phyloP scores from a whole-genome alignment of 768 basidiomycete species.

The Naganishia vishniacii region DNA sequence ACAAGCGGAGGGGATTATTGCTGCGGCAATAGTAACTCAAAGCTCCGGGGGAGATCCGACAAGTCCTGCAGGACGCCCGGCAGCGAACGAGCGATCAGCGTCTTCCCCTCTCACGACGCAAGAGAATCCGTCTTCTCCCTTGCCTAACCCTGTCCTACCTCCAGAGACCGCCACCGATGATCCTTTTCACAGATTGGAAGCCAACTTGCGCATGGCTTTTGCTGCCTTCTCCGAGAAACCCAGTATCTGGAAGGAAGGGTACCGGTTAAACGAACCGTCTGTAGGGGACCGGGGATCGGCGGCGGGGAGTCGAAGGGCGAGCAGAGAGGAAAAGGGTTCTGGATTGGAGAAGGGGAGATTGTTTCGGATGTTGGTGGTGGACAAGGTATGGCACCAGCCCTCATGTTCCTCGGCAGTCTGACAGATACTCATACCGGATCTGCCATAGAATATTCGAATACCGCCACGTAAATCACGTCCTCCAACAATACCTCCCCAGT shows the following conservation, averaged over 20 bases:
- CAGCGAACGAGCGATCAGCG: background rate
- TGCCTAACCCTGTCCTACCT: background rate
- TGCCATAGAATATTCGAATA: slow-evolving; percentile 64
- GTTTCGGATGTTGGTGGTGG: slow-evolving; percentile 79
- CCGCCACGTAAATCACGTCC: slow-evolving; percentile 73
- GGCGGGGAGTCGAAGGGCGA: background rate
- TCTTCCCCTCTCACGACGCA: background rate
- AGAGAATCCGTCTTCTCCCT: background rate
- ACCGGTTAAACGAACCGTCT: background rate
- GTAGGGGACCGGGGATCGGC: background rate
- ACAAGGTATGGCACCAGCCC: slow-evolving; percentile 59
- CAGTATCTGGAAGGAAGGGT: slow-evolving; percentile 7
- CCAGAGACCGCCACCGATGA: background rate
- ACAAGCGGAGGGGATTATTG: background rate
- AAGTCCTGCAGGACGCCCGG: background rate
- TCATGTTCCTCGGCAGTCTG: background rate
- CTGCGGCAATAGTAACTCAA: background rate
- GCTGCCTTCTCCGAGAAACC: background rate
- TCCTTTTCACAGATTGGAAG: background rate
- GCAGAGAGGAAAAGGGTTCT: background rate
- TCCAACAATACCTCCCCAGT: slow-evolving; percentile 50
- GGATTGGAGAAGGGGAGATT: slow-evolving; percentile 41
- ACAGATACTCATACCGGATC: background rate
- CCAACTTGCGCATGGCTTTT: background rate
- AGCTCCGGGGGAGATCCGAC: too few relatives aligned